These are phyloP conservation scores for Erodium maritimum DNA, from an alignment of 345 rosid species.

Conservation along the genomic window DNA sequence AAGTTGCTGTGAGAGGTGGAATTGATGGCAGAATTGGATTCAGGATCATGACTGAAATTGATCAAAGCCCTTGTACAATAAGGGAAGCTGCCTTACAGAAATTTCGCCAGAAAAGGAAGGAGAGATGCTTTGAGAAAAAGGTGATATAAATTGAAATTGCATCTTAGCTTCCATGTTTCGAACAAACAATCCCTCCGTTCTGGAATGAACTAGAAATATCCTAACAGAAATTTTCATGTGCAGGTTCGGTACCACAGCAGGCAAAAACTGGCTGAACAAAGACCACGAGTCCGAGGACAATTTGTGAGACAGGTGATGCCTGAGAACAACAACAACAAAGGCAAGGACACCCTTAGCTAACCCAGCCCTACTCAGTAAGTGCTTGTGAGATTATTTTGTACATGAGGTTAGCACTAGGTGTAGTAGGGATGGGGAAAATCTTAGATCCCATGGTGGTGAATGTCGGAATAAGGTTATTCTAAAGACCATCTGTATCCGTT, in stretches of 20 bases:
- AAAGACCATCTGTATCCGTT: no score
- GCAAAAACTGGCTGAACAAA: background rate
- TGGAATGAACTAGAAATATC: no score
- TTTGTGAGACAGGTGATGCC: background rate
- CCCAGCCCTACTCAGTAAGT: no score
- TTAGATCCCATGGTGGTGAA: no score
- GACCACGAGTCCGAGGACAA: constrained; percentile 1
- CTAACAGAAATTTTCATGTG: background rate
- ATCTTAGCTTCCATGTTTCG: no score
- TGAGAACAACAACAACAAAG: background rate
- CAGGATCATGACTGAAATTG: constrained; percentile 9
- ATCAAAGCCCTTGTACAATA: constrained; percentile 17
- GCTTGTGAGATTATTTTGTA: no score
- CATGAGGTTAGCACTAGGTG: no score
- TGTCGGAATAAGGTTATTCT: no score
- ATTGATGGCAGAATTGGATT: constrained; percentile 14
- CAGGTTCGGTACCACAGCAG: constrained; percentile 3
- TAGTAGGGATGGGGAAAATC: no score
- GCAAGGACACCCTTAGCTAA: no score
- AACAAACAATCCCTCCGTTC: no score
- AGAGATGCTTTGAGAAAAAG: constrained; percentile 52
- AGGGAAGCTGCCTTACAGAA: constrained; percentile 51
- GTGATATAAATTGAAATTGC: constrained; percentile 20
- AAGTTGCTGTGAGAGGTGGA: constrained; percentile 12
- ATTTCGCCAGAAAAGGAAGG: constrained; percentile 52